Evolutionary conservation across 371 early-diverging fungal species (phyloP).

Genomic region (Rhizomucor pusillus): DNA sequence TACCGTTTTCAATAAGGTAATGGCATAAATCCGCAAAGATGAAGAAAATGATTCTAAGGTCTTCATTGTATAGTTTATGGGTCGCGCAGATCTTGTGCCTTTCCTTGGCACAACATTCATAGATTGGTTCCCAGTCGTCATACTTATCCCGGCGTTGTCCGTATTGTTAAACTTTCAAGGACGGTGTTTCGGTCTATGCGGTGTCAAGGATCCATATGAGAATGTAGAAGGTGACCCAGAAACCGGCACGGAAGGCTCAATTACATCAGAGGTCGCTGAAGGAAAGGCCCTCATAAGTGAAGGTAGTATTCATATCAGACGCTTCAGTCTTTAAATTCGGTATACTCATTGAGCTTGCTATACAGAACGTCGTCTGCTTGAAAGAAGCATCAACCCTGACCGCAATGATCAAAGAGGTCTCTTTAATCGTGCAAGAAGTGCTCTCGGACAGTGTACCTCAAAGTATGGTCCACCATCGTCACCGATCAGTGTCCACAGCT

Average conservation of each 20-base stretch:
- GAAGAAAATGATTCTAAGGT: neutral
- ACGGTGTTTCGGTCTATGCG: conserved; percentile 67
- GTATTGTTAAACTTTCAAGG: conserved; percentile 81
- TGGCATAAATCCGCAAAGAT: neutral
- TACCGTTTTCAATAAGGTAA: conserved; percentile 48
- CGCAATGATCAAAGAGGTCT: conserved; percentile 14
- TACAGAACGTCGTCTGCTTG: conserved; percentile 27
- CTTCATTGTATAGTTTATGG: conserved; percentile 63
- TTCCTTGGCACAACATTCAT: conserved; percentile 86
- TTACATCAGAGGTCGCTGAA: conserved; percentile 47
- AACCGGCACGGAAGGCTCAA: conserved; percentile 19
- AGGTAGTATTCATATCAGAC: conserved; percentile 23
- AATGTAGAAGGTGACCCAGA: conserved; percentile 47
- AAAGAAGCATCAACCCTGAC: conserved; percentile 29
- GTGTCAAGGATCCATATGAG: conserved; percentile 59
- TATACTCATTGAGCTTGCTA: neutral
- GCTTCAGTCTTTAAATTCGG: neutral
- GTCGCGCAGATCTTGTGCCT: conserved; percentile 83
- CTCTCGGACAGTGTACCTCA: conserved; percentile 8
- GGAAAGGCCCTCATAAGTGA: conserved; percentile 40
- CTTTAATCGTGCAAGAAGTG: conserved; percentile 24
- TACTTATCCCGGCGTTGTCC: conserved; percentile 73
- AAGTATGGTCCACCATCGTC: conserved; percentile 28
- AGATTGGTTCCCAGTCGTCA: conserved; percentile 82
- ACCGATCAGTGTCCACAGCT: conserved; percentile 5